Percentiles rank a stretch among this genome's conserved stretches.
phyloP scores from a whole-genome alignment of 2,329 filamentous ascomycete genomes.

The Akanthomyces muscarius region DNA sequence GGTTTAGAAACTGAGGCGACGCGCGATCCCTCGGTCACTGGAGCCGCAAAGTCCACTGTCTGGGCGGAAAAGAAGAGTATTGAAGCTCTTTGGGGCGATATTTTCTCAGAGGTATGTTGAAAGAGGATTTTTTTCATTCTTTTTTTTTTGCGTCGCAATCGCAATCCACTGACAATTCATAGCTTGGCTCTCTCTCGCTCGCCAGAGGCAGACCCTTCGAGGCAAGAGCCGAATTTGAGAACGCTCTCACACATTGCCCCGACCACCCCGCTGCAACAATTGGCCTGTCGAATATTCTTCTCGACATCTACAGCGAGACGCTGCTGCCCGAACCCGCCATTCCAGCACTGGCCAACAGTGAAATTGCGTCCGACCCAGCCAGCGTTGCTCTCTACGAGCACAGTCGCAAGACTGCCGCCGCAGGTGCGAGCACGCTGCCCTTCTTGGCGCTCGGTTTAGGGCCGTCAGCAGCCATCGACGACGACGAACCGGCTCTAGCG shows the following conservation, averaged over 20 bases:
- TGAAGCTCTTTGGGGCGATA: slow-evolving; percentile 80
- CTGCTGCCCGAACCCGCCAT: slow-evolving; percentile 57
- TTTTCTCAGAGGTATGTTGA: slow-evolving; percentile 69
- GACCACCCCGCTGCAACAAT: slow-evolving; percentile 79
- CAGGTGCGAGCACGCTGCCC: slow-evolving; percentile 31
- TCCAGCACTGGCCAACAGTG: slow-evolving; percentile 35
- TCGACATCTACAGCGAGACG: slow-evolving; percentile 76
- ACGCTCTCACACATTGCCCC: slow-evolving; percentile 71
- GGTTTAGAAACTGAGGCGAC: slow-evolving; percentile 64
- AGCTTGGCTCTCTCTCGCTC: slow-evolving; percentile 65
- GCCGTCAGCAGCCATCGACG: slow-evolving; percentile 20
- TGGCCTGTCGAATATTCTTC: slow-evolving; percentile 75
- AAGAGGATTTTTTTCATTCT: neutral
- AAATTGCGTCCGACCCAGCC: slow-evolving; percentile 19
- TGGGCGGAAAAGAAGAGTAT: slow-evolving; percentile 81
- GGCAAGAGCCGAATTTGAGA: slow-evolving; percentile 76
- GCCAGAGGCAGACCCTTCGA: slow-evolving; percentile 60
- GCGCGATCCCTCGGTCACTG: slow-evolving; percentile 58
- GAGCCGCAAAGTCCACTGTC: slow-evolving; percentile 58
- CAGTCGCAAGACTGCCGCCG: slow-evolving; percentile 12
- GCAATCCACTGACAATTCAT: slow-evolving; percentile 15
- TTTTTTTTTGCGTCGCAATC: neutral
- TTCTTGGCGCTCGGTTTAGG: slow-evolving; percentile 46
- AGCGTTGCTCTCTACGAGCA: slow-evolving; percentile 18
- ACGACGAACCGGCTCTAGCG: slow-evolving; percentile 24